These are phyloP conservation scores for Chaetomiaceae sp. DNA, from an alignment of 2,329 filamentous ascomycete species.

Conservation along the genomic window DNA sequence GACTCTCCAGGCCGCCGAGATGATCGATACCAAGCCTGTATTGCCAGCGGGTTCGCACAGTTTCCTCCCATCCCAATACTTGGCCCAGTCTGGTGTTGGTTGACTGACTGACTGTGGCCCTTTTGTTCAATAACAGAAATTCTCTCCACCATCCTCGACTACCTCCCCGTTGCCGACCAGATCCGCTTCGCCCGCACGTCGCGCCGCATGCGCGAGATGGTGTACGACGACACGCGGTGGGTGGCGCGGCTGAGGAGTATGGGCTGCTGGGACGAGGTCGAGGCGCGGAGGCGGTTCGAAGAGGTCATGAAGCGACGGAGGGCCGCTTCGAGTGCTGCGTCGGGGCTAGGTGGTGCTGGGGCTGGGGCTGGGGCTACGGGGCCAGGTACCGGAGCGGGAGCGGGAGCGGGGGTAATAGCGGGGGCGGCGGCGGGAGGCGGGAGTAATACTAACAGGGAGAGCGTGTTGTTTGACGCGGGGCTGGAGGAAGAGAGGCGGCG, in stretches of 20 bases:
- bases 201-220: constrained; percentile 90
- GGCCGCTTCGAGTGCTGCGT: neutral
- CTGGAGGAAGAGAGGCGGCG: constrained; percentile 58
- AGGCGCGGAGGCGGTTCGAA: constrained; percentile 77
- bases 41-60: constrained; percentile 69
- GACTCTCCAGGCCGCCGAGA: constrained; percentile 73
- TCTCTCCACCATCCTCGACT: constrained; percentile 80
- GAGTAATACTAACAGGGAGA: constrained; percentile 1
- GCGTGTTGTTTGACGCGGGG: constrained; percentile 66
- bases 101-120: no score
- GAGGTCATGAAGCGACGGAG: constrained; percentile 48
- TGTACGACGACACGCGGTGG: constrained; percentile 97
- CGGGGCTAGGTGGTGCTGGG: constrained; percentile 22
- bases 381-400: constrained; percentile 10
- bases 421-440: neutral
- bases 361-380: constrained; percentile 18
- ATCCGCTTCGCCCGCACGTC: constrained; percentile 81
- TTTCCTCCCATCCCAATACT: neutral
- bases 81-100: no score
- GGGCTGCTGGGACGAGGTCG: constrained; percentile 86
- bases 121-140: constrained; percentile 59
- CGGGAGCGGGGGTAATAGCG: neutral
- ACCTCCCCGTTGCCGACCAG: constrained; percentile 79
- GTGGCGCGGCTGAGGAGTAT: constrained; percentile 79
- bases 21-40: constrained; percentile 71